A percentile compares a stretch with the other conserved stretches of the same genome.
Conservation (phyloP, 1,284 basidiomycete genomes). For the Omphalotus olearius region DNA sequence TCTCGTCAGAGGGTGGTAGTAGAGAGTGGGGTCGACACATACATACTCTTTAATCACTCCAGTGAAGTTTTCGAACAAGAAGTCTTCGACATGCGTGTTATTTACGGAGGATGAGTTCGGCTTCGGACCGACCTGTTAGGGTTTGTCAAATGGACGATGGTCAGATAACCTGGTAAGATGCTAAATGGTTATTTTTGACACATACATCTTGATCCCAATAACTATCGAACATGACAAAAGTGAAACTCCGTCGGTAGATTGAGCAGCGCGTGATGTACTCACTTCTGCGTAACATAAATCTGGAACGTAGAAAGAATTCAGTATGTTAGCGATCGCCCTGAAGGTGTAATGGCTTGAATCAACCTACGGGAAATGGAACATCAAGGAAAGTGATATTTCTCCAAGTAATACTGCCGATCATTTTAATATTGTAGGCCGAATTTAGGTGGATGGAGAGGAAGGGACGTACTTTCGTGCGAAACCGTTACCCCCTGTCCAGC, state of each 20-base stretch:
- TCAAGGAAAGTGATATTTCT: conserved; percentile 48
- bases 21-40: too few species aligned
- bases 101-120: conserved; percentile 41
- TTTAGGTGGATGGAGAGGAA: not conserved
- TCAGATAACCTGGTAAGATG: not conserved
- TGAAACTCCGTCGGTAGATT: not conserved
- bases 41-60: conserved; percentile 52
- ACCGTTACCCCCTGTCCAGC: conserved; percentile 62
- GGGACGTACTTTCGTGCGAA: conserved; percentile 47
- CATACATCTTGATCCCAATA: conserved; percentile 58
- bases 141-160: not conserved
- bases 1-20: too few species aligned
- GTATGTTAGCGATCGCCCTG: not conserved
- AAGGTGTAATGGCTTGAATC: too few species aligned
- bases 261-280: conserved; percentile 15
- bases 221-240: conserved; percentile 24
- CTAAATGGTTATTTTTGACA: not conserved
- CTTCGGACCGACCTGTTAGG: conserved; percentile 33
- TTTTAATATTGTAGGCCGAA: not conserved
- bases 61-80: conserved; percentile 50
- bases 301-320: conserved; percentile 17
- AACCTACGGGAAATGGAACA: conserved; percentile 48
- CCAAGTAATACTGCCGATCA: conserved; percentile 46
- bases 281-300: conserved; percentile 66
- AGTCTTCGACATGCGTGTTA: conserved; percentile 53